Evolutionary conservation across 768 basidiomycete genomes (phyloP).

Genomic region (Trametes maxima): DNA sequence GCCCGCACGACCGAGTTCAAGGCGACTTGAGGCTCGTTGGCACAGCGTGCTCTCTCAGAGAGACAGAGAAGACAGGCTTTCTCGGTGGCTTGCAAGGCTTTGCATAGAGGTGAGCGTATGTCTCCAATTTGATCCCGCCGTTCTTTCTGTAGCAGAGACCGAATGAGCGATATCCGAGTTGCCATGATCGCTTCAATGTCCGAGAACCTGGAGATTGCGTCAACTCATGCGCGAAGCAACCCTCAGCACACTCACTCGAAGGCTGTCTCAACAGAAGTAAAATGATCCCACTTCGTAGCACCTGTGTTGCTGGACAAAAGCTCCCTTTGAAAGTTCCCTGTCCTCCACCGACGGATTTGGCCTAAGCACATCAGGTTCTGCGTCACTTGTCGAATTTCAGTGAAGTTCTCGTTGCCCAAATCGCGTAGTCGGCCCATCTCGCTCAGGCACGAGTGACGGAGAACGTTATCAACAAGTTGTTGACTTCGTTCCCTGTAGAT

Average conservation of each 20-base stretch:
- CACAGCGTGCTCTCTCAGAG: slow-evolving; percentile 69
- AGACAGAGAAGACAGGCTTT: slow-evolving; percentile 70
- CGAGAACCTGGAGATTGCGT: slow-evolving; percentile 54
- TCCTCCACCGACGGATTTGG: slow-evolving; percentile 72
- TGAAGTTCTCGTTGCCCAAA: slow-evolving; percentile 78
- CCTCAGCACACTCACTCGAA: slow-evolving; percentile 60
- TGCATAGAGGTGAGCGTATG: slow-evolving; percentile 55
- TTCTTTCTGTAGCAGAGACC: slow-evolving; percentile 68
- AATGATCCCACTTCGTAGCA: slow-evolving; percentile 41
- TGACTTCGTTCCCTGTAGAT: slow-evolving; percentile 78
- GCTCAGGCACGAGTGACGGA: slow-evolving; percentile 52
- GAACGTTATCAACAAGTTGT: slow-evolving; percentile 45
- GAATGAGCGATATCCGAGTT: slow-evolving; percentile 80
- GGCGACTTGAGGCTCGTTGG: slow-evolving; percentile 75
- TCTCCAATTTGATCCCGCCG: slow-evolving; percentile 78
- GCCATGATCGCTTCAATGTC: slow-evolving; percentile 79
- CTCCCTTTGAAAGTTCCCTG: slow-evolving; percentile 35
- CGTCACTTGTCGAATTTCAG: slow-evolving; percentile 68
- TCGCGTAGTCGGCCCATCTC: slow-evolving; percentile 67
- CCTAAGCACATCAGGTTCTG: slow-evolving; percentile 80
- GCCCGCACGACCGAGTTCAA: slow-evolving; percentile 84
- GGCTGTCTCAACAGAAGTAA: slow-evolving; percentile 50
- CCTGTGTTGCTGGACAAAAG: slow-evolving; percentile 39
- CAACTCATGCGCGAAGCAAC: background rate
- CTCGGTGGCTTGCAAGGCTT: slow-evolving; percentile 59